Conservation (phyloP, 129 eudicot species). For the Saposhnikovia divaricata region DNA sequence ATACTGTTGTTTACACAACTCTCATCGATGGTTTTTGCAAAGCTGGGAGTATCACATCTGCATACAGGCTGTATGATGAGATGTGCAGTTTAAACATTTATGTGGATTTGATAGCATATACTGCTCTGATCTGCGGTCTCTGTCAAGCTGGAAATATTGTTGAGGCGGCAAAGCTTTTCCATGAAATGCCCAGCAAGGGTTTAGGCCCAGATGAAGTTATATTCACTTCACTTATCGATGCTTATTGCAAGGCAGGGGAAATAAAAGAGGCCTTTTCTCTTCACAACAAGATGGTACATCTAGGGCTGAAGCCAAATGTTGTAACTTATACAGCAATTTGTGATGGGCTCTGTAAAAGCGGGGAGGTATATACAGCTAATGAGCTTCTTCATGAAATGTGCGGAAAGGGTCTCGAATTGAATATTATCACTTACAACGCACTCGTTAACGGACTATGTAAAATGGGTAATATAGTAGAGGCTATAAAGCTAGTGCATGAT, state of each 20-base stretch:
- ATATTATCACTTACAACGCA: constrained; percentile 68
- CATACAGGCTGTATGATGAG: constrained; percentile 46
- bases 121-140: constrained; percentile 66
- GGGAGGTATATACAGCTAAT: constrained; percentile 79
- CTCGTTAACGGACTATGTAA: constrained; percentile 89
- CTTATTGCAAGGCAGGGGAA: constrained; percentile 81
- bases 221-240: constrained; percentile 75
- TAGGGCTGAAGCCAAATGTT: constrained; percentile 66
- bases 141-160: constrained; percentile 53
- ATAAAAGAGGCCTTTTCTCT: constrained; percentile 64
- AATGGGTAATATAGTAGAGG: constrained; percentile 58
- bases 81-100: constrained; percentile 47
- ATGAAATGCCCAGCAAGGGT: constrained; percentile 52
- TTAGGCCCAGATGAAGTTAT: constrained; percentile 65
- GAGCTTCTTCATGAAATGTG: constrained; percentile 76
- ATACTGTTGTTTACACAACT: constrained; percentile 74
- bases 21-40: constrained; percentile 77
- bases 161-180: constrained; percentile 55
- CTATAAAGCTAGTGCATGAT: constrained; percentile 61
- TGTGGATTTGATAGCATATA: constrained; percentile 65
- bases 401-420: constrained; percentile 69
- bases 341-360: constrained; percentile 87
- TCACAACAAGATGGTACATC: constrained; percentile 79
- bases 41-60: constrained; percentile 47
- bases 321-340: constrained; percentile 82